Evolutionary conservation across 2,329 filamentous ascomycete genomes (phyloP).

Genomic region (Alternaria postmessia): DNA sequence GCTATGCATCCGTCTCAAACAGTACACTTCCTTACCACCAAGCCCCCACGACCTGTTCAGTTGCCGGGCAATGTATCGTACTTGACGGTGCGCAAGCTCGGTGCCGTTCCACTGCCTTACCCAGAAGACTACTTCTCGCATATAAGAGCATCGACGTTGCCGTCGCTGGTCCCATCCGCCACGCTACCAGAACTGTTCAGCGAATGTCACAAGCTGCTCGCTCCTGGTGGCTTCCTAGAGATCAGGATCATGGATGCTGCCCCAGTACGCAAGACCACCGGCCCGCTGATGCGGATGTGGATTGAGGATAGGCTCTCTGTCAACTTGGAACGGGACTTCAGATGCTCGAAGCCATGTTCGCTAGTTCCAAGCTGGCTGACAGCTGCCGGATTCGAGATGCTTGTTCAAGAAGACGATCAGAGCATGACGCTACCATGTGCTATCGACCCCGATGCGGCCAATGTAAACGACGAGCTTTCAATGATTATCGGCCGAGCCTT

Average conservation of each 20-base stretch:
- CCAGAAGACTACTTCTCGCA: constrained; percentile 43
- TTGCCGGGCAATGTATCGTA: constrained; percentile 43
- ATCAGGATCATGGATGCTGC: constrained; percentile 70
- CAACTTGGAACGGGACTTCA: constrained; percentile 66
- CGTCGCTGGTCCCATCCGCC: constrained; percentile 63
- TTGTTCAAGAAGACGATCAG: constrained; percentile 28
- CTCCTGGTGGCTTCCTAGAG: constrained; percentile 64
- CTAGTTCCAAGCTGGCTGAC: constrained; percentile 68
- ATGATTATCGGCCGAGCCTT: constrained; percentile 46
- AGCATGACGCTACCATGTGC: constrained; percentile 44
- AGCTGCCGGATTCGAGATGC: constrained; percentile 59
- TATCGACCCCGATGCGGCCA: constrained; percentile 24
- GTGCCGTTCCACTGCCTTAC: constrained; percentile 61
- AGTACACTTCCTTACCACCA: constrained; percentile 49
- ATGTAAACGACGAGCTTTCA: constrained; percentile 44
- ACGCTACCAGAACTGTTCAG: constrained; percentile 66
- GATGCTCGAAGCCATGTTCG: constrained; percentile 67
- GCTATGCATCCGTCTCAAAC: constrained; percentile 50
- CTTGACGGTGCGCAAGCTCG: constrained; percentile 44
- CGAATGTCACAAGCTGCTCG: constrained; percentile 65
- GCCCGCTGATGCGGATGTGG: constrained; percentile 67
- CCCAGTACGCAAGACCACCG: constrained; percentile 64
- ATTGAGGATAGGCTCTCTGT: constrained; percentile 67
- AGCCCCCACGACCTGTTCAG: constrained; percentile 44
- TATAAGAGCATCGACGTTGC: constrained; percentile 59